phyloP scores from a whole-genome alignment of 495 filamentous ascomycete species.

The Tetracladium marchalianum region DNA sequence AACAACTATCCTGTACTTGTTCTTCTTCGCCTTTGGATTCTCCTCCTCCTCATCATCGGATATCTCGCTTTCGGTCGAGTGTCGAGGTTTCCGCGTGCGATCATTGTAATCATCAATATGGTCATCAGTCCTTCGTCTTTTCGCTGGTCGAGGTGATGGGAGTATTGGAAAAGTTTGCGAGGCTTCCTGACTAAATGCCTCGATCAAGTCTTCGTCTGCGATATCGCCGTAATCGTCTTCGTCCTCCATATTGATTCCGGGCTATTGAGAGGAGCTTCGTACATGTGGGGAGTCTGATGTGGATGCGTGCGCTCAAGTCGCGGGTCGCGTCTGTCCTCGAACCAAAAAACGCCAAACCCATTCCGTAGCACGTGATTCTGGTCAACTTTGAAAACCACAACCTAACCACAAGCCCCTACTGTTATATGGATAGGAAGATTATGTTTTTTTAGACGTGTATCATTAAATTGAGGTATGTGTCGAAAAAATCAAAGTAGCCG shows the following conservation, averaged over 20 bases:
- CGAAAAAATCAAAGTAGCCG: no score
- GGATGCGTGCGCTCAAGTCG: background rate
- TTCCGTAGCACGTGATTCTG: no score
- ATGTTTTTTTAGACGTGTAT: no score
- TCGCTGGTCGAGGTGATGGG: background rate
- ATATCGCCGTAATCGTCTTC: conserved; percentile 20
- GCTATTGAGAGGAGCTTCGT: background rate
- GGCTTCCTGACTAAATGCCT: conserved; percentile 13
- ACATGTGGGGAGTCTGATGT: background rate
- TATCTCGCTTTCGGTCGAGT: background rate
- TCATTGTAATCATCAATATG: conserved; percentile 1
- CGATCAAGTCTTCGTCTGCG: conserved; percentile 19
- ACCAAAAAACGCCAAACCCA: no score
- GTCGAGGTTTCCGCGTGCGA: background rate
- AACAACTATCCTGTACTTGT: conserved; percentile 18
- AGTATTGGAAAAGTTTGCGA: conserved; percentile 14
- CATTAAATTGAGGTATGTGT: no score
- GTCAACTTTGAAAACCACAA: no score
- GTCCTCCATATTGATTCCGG: background rate
- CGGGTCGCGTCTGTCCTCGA: background rate
- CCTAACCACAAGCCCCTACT: no score
- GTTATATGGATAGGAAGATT: no score
- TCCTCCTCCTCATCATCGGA: conserved; percentile 9
- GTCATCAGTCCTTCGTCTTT: conserved; percentile 5
- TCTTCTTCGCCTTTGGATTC: conserved; percentile 9